These are phyloP conservation scores for Sclerotinia borealis DNA, from an alignment of 2,329 filamentous ascomycete species.

Conservation along the genomic window DNA sequence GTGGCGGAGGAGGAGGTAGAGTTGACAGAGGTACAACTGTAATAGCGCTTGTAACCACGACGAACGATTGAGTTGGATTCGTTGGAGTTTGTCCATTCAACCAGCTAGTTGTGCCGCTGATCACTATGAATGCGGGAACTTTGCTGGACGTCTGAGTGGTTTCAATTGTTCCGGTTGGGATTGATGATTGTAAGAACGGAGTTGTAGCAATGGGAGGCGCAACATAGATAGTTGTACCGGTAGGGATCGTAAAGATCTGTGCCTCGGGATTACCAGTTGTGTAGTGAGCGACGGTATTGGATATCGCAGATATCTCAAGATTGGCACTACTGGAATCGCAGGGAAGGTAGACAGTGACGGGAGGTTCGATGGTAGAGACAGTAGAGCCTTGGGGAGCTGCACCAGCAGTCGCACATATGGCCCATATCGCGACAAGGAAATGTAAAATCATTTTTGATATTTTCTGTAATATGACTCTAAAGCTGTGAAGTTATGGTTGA, in stretches of 20 bases:
- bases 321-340: neutral
- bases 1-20: neutral
- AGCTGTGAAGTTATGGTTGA: neutral
- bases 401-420: neutral
- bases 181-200: neutral
- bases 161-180: neutral
- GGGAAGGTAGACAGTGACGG: neutral
- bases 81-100: constrained; percentile 22
- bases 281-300: neutral
- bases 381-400: neutral
- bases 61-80: constrained; percentile 13
- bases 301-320: neutral
- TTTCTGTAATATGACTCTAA: neutral
- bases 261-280: neutral
- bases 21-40: constrained; percentile 21
- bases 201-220: neutral
- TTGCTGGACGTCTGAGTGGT: neutral
- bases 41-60: constrained; percentile 20
- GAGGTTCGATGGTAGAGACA: neutral
- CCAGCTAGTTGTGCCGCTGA: constrained; percentile 21
- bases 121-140: constrained; percentile 16
- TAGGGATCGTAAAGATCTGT: neutral
- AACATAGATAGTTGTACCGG: neutral
- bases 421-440: neutral
- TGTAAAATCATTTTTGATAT: neutral